Conservation (phyloP, 139 green algal species). For the Volvox reticuliferus region DNA sequence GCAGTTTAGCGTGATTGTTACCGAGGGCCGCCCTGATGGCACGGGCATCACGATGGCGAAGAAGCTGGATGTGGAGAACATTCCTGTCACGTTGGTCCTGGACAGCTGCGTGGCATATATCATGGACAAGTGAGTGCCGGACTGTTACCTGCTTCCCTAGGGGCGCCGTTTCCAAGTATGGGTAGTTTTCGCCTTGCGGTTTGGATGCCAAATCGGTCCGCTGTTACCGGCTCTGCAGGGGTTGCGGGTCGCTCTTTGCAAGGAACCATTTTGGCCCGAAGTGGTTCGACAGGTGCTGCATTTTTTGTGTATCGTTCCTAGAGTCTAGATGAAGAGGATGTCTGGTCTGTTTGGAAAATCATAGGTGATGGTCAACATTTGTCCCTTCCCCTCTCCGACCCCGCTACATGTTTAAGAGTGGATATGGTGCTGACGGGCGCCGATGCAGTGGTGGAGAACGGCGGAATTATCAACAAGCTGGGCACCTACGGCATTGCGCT, state of each 20-base stretch:
- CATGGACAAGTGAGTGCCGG: slow-evolving; percentile 72
- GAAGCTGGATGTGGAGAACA: slow-evolving; percentile 75
- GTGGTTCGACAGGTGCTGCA: too few relatives aligned
- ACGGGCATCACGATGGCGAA: slow-evolving; percentile 85
- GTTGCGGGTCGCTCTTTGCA: too few relatives aligned
- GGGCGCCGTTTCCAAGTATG: too few relatives aligned
- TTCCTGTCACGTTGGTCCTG: slow-evolving; percentile 89
- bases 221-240: too few relatives aligned
- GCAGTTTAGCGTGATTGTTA: slow-evolving; percentile 94
- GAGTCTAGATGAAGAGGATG: too few relatives aligned
- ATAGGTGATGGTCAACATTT: too few relatives aligned
- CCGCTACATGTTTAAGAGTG: slow-evolving; percentile 60
- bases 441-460: slow-evolving; percentile 96
- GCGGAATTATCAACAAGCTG: slow-evolving; percentile 97
- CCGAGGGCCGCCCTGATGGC: slow-evolving; percentile 89
- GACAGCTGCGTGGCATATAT: slow-evolving; percentile 87
- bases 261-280: too few relatives aligned
- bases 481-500: slow-evolving; percentile 79
- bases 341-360: too few relatives aligned
- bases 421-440: slow-evolving; percentile 95
- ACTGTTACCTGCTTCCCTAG: too few relatives aligned
- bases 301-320: too few relatives aligned
- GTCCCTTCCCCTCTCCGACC: not conserved
- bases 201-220: too few relatives aligned
- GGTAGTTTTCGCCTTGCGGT: too few relatives aligned